phyloP scores from a whole-genome alignment of 352 stramenopile species.

The Globisporangium emineosum region DNA sequence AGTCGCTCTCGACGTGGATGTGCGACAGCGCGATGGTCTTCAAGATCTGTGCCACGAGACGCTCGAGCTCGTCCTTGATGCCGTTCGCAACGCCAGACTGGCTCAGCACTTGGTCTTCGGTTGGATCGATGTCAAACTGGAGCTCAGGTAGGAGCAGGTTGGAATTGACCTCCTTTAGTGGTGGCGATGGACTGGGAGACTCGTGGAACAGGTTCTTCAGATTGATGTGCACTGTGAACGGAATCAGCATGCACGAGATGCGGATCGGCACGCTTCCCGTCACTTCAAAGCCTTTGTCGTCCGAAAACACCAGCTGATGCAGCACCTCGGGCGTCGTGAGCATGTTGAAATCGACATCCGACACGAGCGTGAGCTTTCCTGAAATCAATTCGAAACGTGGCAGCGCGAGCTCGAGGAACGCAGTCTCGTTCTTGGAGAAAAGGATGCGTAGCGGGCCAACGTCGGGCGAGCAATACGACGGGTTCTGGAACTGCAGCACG shows the following conservation, averaged over 20 bases:
- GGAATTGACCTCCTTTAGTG: background rate
- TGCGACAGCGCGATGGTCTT: conserved; percentile 75
- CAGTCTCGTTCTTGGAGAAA: conserved; percentile 50
- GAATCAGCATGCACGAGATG: conserved; percentile 67
- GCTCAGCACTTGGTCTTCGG: conserved; percentile 1
- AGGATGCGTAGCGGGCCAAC: conserved; percentile 53
- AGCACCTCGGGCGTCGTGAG: conserved; percentile 41
- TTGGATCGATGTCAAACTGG: background rate
- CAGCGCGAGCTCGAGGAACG: conserved; percentile 43
- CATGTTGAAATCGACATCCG: conserved; percentile 41
- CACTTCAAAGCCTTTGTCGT: conserved; percentile 39
- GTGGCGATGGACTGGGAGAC: background rate
- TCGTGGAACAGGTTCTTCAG: conserved; percentile 37
- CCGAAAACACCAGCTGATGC: conserved; percentile 50
- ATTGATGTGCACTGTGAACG: conserved; percentile 68
- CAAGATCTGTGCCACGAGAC: conserved; percentile 56
- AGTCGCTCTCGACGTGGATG: conserved; percentile 59
- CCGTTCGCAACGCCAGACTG: conserved; percentile 25
- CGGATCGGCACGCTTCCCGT: conserved; percentile 44
- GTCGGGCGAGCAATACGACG: conserved; percentile 68
- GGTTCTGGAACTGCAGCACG: conserved; percentile 64
- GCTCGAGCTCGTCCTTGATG: conserved; percentile 50
- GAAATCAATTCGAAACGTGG: conserved; percentile 54
- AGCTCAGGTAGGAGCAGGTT: background rate
- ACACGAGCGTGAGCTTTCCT: conserved; percentile 48